A percentile compares a stretch with the other conserved stretches of the same genome.
Evolutionary conservation across 345 rosid species (phyloP).

Genomic region (Eucalyptus caleyi): DNA sequence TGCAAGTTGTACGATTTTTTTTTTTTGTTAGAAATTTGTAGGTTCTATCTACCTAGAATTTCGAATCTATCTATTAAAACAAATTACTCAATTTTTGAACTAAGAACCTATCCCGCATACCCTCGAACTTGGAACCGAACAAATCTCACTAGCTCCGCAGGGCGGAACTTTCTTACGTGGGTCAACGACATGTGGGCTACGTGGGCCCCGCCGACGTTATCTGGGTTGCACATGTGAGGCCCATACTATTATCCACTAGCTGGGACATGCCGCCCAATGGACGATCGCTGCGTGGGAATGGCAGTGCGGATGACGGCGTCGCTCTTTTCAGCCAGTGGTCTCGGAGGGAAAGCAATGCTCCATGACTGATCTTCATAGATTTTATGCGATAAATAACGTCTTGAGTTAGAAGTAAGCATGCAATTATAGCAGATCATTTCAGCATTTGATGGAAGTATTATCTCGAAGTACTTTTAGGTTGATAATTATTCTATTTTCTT

Average conservation of each 20-base stretch:
- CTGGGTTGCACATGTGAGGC: background rate
- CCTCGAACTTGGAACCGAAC: too few species aligned
- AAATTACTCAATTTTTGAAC: too few species aligned
- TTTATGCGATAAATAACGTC: background rate
- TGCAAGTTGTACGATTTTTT: fast-evolving
- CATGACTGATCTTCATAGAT: background rate
- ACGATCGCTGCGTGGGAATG: background rate
- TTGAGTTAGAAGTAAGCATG: background rate
- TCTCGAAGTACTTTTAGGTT: background rate
- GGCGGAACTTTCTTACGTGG: background rate
- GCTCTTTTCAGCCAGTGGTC: background rate
- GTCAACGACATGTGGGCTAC: background rate
- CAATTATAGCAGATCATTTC: background rate
- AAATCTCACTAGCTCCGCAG: too few species aligned
- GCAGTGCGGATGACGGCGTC: background rate
- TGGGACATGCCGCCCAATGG: background rate
- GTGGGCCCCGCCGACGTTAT: background rate
- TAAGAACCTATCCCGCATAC: too few species aligned
- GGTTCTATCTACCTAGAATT: too few species aligned
- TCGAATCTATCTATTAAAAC: too few species aligned
- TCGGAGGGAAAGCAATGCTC: background rate
- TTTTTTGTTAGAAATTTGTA: too few species aligned
- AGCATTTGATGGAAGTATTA: background rate
- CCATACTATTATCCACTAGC: background rate
- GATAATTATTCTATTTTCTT: too few species aligned